phyloP scores from a whole-genome alignment of 2,329 filamentous ascomycete species.

The Aspergillus spinulosporus region DNA sequence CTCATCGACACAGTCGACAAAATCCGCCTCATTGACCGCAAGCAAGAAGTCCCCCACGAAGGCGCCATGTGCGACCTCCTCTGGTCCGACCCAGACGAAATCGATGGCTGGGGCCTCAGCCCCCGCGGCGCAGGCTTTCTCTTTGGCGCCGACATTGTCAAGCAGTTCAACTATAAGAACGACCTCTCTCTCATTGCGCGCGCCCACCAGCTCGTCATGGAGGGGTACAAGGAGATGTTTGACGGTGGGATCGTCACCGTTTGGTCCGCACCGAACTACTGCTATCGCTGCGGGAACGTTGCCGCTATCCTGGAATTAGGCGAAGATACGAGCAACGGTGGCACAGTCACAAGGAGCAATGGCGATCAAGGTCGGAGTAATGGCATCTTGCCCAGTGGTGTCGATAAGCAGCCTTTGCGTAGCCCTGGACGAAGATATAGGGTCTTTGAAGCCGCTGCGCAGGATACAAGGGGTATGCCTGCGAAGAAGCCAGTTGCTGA shows the following conservation, averaged over 20 bases:
- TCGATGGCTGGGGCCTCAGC: slow-evolving; percentile 93
- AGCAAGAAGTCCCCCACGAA: slow-evolving; percentile 97
- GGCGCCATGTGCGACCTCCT: slow-evolving; percentile 98
- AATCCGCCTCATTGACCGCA: slow-evolving; percentile 89
- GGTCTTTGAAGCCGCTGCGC: slow-evolving; percentile 94
- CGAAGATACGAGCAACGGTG: slow-evolving; percentile 77
- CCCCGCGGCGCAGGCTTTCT: slow-evolving; percentile 93
- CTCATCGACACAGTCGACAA: slow-evolving; percentile 93
- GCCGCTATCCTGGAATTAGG: slow-evolving; percentile 90
- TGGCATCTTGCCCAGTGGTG: slow-evolving; percentile 53
- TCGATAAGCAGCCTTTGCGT: slow-evolving; percentile 45
- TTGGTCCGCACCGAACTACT: slow-evolving; percentile 98
- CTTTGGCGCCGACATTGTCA: slow-evolving; percentile 94
- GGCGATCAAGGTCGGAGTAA: slow-evolving; percentile 47
- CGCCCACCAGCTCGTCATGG: slow-evolving; percentile 97
- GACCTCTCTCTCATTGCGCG: slow-evolving; percentile 88
- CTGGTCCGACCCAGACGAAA: slow-evolving; percentile 95
- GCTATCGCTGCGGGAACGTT: slow-evolving; percentile 93
- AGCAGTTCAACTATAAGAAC: slow-evolving; percentile 92
- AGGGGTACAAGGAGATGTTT: slow-evolving; percentile 99
- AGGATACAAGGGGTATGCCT: slow-evolving; percentile 95
- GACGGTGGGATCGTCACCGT: slow-evolving; percentile 94
- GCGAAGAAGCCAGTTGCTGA: slow-evolving; percentile 98
- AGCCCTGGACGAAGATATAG: slow-evolving; percentile 88
- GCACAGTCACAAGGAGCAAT: slow-evolving; percentile 65